Conservation (phyloP, 208 protist genomes). For the Leishmania tarentolae region DNA sequence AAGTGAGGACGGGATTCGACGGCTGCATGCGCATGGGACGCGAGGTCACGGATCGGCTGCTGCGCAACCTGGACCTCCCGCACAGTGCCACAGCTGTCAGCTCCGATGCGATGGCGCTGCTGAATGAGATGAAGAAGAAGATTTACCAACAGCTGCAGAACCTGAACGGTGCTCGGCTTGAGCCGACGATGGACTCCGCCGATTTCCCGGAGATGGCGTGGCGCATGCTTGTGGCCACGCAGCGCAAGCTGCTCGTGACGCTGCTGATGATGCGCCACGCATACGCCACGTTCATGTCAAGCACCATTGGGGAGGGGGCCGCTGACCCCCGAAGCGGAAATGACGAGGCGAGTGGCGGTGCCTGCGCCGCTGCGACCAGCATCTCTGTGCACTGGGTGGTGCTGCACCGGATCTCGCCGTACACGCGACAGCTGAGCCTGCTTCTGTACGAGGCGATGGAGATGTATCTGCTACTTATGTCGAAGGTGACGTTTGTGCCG, state of each 20-base stretch:
- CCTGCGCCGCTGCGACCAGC: constrained; percentile 26
- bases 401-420: constrained; percentile 72
- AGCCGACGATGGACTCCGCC: constrained; percentile 82
- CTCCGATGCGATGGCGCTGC: constrained; percentile 40
- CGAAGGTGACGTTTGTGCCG: constrained; percentile 70
- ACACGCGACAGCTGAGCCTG: constrained; percentile 66
- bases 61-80: constrained; percentile 86
- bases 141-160: constrained; percentile 52
- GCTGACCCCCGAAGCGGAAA: constrained; percentile 4
- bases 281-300: constrained; percentile 85
- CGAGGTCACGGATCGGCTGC: constrained; percentile 63
- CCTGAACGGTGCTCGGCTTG: constrained; percentile 50
- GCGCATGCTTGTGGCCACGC: constrained; percentile 52
- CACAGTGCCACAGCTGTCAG: constrained; percentile 68
- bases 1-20: constrained; percentile 78
- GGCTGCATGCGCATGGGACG: constrained; percentile 69
- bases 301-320: constrained; percentile 35
- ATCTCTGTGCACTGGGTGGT: constrained; percentile 88
- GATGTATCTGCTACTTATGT: constrained; percentile 72
- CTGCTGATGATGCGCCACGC: constrained; percentile 85
- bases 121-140: constrained; percentile 64
- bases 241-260: constrained; percentile 64
- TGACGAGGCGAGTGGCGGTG: constrained; percentile 19
- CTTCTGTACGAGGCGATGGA: constrained; percentile 75
- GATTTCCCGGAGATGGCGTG: constrained; percentile 76